Evolutionary conservation across 1,284 basidiomycete genomes (phyloP), one percentile per base, ranked within the genome.

Genomic region (Somion occarium): DNA sequence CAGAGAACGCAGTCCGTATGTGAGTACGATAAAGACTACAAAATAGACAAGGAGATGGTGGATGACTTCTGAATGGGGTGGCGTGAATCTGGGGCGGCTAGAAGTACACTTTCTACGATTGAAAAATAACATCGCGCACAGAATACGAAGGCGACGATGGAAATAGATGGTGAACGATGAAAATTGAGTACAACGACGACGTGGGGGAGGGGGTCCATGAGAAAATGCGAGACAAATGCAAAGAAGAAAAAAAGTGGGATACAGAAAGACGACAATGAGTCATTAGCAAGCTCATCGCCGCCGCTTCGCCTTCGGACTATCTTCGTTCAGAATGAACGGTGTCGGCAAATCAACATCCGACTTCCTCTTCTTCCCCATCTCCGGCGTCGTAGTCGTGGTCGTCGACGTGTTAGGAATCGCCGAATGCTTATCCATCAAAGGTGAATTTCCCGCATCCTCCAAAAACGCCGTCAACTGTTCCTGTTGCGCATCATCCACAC

Each of bases 401-500:
- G 53, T 47, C 48, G 38, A 23, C 9, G 53, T 19, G n/a, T 24
- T 20, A 25, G 52, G 47, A 51, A 37, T n/a, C 51, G 43, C 20
- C 51, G 44, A 23, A 55, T 15, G 30, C 15, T 34, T 34, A 7
- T 34, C 30, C 30, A 15, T 15, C 30, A 34, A 34, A 7, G 53
- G 15, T 57, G 44, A 11, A 48, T 51, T 20, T 11, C 62, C 58
- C 1, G 73, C 70, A 52, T 73, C 69, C 55, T 76, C 74, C 52
- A 75, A 61, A 59, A 78, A 73, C 5, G 75, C 70, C 22, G 72
- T 64, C 27, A 76, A 53, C 52, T 71, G 68, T 48, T 76, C 69
- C 47, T 70, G 65, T 7, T 70, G 66, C 38, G 69, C 55, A 41
- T 58, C 62, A 38, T 61, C 61, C 15, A 69, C 64, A 3, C 64